Conservation (phyloP, 257 asterid genomes). For the Scutellaria baicalensis region DNA sequence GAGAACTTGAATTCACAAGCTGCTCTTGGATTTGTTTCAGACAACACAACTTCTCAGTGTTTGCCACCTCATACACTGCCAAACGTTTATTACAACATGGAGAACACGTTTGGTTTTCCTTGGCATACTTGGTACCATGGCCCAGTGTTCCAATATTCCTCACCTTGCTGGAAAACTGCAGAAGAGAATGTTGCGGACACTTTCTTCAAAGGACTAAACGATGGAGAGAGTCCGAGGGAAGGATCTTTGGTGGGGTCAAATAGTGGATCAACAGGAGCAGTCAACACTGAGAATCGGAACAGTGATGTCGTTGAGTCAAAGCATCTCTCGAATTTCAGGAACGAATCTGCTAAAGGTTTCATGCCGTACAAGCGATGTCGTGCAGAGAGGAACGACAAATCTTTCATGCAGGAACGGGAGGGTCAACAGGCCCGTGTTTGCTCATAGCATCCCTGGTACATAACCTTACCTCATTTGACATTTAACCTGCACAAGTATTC, state of each 20-base stretch:
- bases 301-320: slow-evolving; percentile 23
- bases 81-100: slow-evolving; percentile 18
- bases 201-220: not conserved
- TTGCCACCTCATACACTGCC: slow-evolving; percentile 21
- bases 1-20: slow-evolving; percentile 24
- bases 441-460: slow-evolving; percentile 31
- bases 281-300: slow-evolving; percentile 7
- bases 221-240: slow-evolving; percentile 20
- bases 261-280: slow-evolving; percentile 3
- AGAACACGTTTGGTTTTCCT: slow-evolving; percentile 24
- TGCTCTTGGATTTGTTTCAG: slow-evolving; percentile 24
- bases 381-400: slow-evolving; percentile 43
- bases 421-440: slow-evolving; percentile 51
- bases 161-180: slow-evolving; percentile 18
- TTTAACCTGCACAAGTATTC: not conserved
- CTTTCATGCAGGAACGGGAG: slow-evolving; percentile 37
- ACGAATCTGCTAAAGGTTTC: slow-evolving; percentile 41
- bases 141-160: slow-evolving; percentile 26
- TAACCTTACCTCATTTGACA: not conserved
- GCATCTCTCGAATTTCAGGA: not conserved
- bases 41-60: slow-evolving; percentile 18
- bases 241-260: slow-evolving; percentile 18
- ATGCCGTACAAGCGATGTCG: slow-evolving; percentile 64
- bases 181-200: not conserved
- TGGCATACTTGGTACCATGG: slow-evolving; percentile 41